Conservation (phyloP, 257 asterid species). For the Paulownia fortunei region DNA sequence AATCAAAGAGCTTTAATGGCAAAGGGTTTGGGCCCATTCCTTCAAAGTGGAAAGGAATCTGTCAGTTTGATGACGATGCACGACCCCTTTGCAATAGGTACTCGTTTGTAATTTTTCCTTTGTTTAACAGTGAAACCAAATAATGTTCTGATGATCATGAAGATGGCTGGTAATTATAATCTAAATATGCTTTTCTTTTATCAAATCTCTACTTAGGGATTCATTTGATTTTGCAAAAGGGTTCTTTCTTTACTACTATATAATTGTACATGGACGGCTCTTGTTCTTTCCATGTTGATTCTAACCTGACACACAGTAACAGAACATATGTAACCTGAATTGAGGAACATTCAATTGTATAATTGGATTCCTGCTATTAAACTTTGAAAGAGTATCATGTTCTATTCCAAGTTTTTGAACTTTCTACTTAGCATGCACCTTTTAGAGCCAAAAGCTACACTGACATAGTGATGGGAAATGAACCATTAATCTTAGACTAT, state of each 20-base stretch:
- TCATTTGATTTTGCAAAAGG: conserved; percentile 21
- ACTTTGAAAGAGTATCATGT: not conserved
- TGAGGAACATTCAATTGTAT: not conserved
- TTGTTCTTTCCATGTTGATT: not conserved
- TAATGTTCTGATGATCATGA: not conserved
- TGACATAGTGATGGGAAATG: not conserved
- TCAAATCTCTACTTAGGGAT: not conserved
- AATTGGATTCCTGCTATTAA: not conserved
- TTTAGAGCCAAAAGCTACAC: not conserved
- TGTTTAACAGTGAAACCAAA: not conserved
- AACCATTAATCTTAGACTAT: not conserved
- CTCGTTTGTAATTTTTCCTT: not conserved
- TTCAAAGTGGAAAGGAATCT: conserved; percentile 76
- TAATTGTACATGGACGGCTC: not conserved
- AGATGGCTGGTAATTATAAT: not conserved
- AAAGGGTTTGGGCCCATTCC: conserved; percentile 74
- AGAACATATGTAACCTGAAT: no score
- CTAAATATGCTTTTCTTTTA: not conserved
- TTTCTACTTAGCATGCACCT: not conserved
- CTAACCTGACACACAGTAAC: not conserved
- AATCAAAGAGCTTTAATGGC: conserved; percentile 75
- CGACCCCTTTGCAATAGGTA: conserved; percentile 67
- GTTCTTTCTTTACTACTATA: not conserved
- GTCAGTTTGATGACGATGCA: conserved; percentile 39
- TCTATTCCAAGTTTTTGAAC: not conserved